Evolutionary conservation across 2,329 filamentous ascomycete genomes (phyloP).

Genomic region (Fusarium sp.): DNA sequence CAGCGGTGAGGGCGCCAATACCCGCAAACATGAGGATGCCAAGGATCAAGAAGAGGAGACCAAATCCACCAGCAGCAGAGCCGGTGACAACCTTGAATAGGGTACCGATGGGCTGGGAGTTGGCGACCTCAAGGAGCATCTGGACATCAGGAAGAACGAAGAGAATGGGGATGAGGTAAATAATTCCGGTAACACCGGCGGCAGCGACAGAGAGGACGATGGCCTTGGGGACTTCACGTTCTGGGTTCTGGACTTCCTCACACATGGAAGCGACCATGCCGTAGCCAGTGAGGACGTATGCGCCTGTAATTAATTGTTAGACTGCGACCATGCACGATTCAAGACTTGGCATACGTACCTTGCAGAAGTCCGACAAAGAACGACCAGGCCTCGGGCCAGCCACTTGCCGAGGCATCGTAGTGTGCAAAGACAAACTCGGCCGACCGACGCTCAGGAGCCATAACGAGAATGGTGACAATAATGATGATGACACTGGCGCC

Average conservation of each 20-base stretch:
- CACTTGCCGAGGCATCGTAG: conserved; percentile 76
- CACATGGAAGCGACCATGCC: conserved; percentile 68
- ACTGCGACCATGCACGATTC: not conserved
- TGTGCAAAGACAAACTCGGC: conserved; percentile 75
- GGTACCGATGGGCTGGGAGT: conserved; percentile 79
- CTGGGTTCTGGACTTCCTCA: conserved; percentile 71
- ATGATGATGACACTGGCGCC: conserved; percentile 76
- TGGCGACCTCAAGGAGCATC: conserved; percentile 72
- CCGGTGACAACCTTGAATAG: conserved; percentile 83
- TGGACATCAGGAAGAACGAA: conserved; percentile 79
- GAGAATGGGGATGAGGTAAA: conserved; percentile 78
- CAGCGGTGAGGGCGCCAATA: conserved; percentile 78
- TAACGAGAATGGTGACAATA: conserved; percentile 75
- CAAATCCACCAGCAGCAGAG: conserved; percentile 78
- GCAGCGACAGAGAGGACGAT: conserved; percentile 76
- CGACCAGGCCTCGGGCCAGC: conserved; percentile 75
- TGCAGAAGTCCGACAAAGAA: conserved; percentile 68
- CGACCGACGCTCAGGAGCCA: conserved; percentile 72
- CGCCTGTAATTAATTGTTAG: conserved; percentile 47
- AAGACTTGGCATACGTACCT: conserved; percentile 52
- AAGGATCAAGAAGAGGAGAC: conserved; percentile 79
- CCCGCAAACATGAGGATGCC: conserved; percentile 83
- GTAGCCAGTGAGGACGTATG: conserved; percentile 61
- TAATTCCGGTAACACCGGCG: conserved; percentile 71
- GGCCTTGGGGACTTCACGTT: conserved; percentile 73